Conservation (phyloP, 148 eudicot species). For the Euryodendron excelsum region DNA sequence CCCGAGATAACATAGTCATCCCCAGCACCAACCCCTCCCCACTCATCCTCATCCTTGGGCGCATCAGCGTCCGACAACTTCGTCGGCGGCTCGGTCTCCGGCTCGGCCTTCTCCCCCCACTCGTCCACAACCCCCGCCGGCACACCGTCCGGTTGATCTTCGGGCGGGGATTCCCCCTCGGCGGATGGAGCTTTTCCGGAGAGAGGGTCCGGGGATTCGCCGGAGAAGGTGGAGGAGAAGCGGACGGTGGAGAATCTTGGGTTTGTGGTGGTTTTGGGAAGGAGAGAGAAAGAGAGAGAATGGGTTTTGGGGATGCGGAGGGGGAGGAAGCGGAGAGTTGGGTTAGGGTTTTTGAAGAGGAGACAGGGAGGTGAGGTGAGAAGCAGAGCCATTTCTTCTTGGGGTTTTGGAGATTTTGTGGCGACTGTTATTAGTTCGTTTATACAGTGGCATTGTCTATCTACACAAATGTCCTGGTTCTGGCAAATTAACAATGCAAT, state of each 20-base stretch:
- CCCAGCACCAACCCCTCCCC: constrained; percentile 31
- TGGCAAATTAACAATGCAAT: too few relatives aligned
- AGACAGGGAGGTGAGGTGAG: constrained; percentile 34
- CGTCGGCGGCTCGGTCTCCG: constrained; percentile 48
- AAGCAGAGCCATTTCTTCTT: constrained; percentile 44
- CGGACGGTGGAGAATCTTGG: constrained; percentile 24
- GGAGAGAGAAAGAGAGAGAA: constrained; percentile 17
- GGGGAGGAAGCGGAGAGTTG: constrained; percentile 9
- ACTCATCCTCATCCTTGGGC: constrained; percentile 58
- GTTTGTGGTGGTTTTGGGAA: constrained; percentile 13
- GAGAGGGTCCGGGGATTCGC: too few relatives aligned
- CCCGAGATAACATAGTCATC: constrained; percentile 24
- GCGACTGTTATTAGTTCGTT: too few relatives aligned
- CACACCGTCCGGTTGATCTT: not conserved
- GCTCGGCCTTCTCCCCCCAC: constrained; percentile 72
- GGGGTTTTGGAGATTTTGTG: too few relatives aligned
- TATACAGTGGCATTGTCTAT: too few relatives aligned
- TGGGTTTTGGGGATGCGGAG: constrained; percentile 1
- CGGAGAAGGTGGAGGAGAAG: constrained; percentile 1
- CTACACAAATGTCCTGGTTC: too few relatives aligned
- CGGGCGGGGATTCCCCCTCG: not conserved
- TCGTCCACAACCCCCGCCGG: constrained; percentile 39
- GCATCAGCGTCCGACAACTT: constrained; percentile 56
- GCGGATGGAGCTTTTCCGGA: too few relatives aligned
- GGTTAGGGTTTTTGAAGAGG: constrained; percentile 26